Base-by-base conservation (phyloP, 2,329 filamentous ascomycete species). In the Chlorencoelia australis region DNA sequence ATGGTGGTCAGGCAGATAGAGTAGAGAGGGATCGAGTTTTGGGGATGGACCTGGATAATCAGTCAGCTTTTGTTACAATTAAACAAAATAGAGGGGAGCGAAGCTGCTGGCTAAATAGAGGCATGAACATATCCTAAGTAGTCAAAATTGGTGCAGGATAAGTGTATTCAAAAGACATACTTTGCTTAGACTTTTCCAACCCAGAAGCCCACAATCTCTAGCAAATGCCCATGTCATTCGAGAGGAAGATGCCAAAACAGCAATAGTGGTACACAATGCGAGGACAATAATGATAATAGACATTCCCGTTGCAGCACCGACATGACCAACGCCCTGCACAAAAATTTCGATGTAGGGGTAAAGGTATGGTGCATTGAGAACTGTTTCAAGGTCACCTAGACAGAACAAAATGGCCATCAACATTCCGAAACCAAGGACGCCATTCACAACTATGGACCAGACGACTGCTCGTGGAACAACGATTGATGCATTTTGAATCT, bases 281-380 rank as follows among this genome's bases (percentile, higher is more conserved):
- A 61, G 45, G 7, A 59, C 48, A 27, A 60, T 56, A 10, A 68
- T 57, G 10, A 69, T 57, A 2, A 61, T 57, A 0, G 61, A 58
- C 61, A 73, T 66, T 8, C 62, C 59, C 9, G 63, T 65, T 2
- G 67, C 63, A 2, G 62, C 68, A 2, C 54, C 58, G 5, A 54
- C 48, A 13, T 26, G 34, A 57, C 72, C 64, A 7, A 63, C 61
- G 8, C 63, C 65, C 3, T 67, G 63, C 2, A 61, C 64, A 39
- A 75, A 73, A 25, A 74, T 64, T 18, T 67, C 61, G 48, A 67
- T 60, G 53, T 69, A 64, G 3, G 69, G 63, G 41, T 62, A 69
- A 0, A 62, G 60, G 5, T 62, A 67, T 1, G 58, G 52, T 0
- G 60, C 55, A 4, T 51, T 37, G 5, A 70, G 51, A 2, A 64